These are phyloP conservation scores for Oryza brachyantha DNA, from an alignment of 176 grass and related monocot genomes.

Conservation along the genomic window DNA sequence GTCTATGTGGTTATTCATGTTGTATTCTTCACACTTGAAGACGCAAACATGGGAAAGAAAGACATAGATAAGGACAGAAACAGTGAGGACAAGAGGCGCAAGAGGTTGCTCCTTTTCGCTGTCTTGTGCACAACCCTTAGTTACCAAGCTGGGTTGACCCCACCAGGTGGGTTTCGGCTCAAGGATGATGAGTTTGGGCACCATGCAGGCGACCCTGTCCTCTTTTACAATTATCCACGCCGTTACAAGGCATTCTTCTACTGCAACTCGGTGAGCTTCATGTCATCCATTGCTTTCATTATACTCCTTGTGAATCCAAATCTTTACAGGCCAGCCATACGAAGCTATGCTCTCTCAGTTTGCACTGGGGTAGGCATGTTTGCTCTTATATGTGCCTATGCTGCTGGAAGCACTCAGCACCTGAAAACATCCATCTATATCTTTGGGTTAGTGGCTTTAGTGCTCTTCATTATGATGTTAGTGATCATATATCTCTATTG, in stretches of 20 bases:
- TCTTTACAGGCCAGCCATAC: not conserved
- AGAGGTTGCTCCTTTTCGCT: constrained; percentile 18
- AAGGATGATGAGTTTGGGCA: not conserved
- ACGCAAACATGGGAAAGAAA: not conserved
- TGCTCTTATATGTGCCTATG: not conserved
- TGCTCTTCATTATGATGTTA: not conserved
- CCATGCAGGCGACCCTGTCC: not conserved
- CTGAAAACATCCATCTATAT: not conserved
- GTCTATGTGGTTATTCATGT: constrained; percentile 16
- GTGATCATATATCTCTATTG: not conserved
- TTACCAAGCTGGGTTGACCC: constrained; percentile 37
- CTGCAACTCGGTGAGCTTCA: constrained; percentile 37
- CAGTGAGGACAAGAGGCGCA: not conserved
- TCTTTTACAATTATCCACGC: not conserved
- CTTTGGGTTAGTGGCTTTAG: not conserved
- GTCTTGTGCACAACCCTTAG: constrained; percentile 5
- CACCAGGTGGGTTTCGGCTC: not conserved
- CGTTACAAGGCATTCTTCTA: constrained; percentile 37
- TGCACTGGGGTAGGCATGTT: not conserved
- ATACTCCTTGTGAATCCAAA: constrained; percentile 16
- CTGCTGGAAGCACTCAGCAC: not conserved
- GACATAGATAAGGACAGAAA: not conserved
- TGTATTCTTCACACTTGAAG: not conserved
- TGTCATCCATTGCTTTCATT: constrained; percentile 27
- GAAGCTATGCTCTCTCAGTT: constrained; percentile 1